Evolutionary conservation across 2,329 filamentous ascomycete species (phyloP).

Genomic region (Trichoderma citrinoviride): DNA sequence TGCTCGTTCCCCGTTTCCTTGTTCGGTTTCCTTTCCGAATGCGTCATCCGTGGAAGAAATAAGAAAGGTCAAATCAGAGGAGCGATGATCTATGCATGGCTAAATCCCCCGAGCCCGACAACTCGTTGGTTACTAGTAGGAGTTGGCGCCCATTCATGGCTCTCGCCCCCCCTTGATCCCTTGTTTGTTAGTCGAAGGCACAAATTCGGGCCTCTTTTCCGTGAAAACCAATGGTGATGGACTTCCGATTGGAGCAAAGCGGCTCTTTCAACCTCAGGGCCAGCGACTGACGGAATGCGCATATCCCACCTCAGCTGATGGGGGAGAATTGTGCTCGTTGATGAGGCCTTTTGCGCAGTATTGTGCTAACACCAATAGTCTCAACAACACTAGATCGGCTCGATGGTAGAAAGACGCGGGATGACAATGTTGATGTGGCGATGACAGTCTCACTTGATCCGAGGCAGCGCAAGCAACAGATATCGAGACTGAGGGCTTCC

Average conservation of each 20-base stretch:
- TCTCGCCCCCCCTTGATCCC: slow-evolving; percentile 12
- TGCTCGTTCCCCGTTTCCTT: slow-evolving; percentile 7
- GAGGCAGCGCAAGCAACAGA: neutral
- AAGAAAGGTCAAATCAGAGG: neutral
- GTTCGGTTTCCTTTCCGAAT: slow-evolving; percentile 10
- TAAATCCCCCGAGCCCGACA: slow-evolving; percentile 18
- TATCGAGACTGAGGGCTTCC: neutral
- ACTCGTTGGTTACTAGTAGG: slow-evolving; percentile 1
- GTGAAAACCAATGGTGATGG: neutral
- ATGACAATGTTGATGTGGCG: neutral
- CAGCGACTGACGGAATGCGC: neutral
- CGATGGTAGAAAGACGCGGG: neutral
- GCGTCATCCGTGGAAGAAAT: neutral
- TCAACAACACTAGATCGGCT: neutral
- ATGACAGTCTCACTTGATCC: neutral
- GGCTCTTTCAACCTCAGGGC: neutral
- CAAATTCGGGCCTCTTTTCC: neutral
- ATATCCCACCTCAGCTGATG: neutral
- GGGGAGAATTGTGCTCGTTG: neutral
- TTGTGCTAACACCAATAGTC: neutral
- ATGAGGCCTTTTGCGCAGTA: neutral
- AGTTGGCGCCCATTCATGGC: slow-evolving; percentile 5
- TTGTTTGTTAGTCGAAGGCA: neutral
- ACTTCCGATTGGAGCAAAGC: neutral
- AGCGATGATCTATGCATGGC: slow-evolving; percentile 18